Percentiles rank a stretch among this genome's conserved stretches.
These are phyloP conservation scores for Furcasterigmium sp. DNA, from an alignment of 2,329 filamentous ascomycete genomes.

Conservation along the genomic window DNA sequence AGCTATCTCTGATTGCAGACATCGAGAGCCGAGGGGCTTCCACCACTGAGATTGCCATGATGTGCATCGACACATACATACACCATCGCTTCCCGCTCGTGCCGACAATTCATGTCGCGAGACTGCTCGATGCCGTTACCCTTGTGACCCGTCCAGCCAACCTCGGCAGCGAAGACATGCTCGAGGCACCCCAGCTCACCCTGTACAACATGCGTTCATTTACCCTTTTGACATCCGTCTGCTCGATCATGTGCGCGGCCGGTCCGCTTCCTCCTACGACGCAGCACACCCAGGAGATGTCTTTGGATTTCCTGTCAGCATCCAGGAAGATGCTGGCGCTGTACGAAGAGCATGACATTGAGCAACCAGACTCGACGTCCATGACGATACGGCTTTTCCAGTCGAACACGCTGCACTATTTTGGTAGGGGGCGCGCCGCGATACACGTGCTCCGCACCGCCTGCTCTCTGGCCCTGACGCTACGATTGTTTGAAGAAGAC, in stretches of 20 bases:
- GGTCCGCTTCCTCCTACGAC: slow-evolving; percentile 30
- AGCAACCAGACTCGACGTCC: slow-evolving; percentile 33
- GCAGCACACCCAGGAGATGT: slow-evolving; percentile 23
- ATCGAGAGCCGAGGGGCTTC: too few relatives aligned
- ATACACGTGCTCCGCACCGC: slow-evolving; percentile 41
- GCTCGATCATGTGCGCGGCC: slow-evolving; percentile 29
- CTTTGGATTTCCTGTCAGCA: slow-evolving; percentile 33
- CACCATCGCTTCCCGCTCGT: too few relatives aligned
- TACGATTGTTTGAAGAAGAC: slow-evolving; percentile 33
- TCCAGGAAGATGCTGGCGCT: slow-evolving; percentile 29
- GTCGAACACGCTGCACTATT: slow-evolving; percentile 37
- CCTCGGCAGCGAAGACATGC: not conserved
- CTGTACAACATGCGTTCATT: slow-evolving; percentile 18
- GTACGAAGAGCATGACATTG: slow-evolving; percentile 34
- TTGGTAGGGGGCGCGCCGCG: slow-evolving; percentile 33
- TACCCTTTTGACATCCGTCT: slow-evolving; percentile 31
- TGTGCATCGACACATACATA: too few relatives aligned
- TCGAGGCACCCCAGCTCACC: not conserved
- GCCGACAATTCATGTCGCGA: too few relatives aligned
- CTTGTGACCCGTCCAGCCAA: not conserved
- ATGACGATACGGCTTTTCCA: slow-evolving; percentile 39
- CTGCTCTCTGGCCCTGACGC: slow-evolving; percentile 32
- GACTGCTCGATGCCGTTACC: not conserved
- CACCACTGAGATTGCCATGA: too few relatives aligned
- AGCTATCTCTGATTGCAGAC: too few relatives aligned